Evolutionary conservation across 2,329 filamentous ascomycete genomes (phyloP), one percentile per base, ranked within the genome.

Genomic region (Botrytis cinerea): DNA sequence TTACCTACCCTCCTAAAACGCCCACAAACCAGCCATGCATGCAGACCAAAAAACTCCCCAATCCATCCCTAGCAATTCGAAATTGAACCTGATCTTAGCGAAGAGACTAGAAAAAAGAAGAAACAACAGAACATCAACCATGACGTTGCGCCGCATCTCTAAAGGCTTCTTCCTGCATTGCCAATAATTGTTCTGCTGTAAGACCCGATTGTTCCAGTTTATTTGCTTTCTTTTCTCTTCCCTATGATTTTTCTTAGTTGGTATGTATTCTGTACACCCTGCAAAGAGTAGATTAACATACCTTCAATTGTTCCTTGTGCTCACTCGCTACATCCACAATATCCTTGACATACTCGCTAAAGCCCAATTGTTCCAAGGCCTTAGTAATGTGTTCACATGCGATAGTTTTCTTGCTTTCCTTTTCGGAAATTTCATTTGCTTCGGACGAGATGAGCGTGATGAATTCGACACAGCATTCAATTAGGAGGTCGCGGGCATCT

Each of bases 391-490:
- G 96, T 80, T 99, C 96, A 82, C 94, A 97, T 20, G 95, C 95
- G 79, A 99, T 99, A 6, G 96, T 99, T 88, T 99, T 99, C 86
- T 99, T 99, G 68, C 95, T 94, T 81, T 99, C 96, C 83, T 97
- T 97, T 82, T 99, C 96, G 20, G 95, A 97, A 77, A 99, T 99
- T 80, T 99, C 96, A 83, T 99, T 99, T 75, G 96, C 96, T 85
- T 99, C 95, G 66, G 94, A 97, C n/a, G 95, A 98, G 78, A 99
- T 93, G 80, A 99, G 89, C 28, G 96, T 98, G 83, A 99, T 98
- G 83, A 99, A 99, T 83, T 99, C 96, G 80, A 99, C 95, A 81
- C 96, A 99, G 85, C 96, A 98, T 85, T 98, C 96, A 80, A 99
- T 99, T 70, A 99, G 87, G 4, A 98, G 87, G 81, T 99, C 96